These are phyloP conservation scores for Beauveria australis DNA, from an alignment of 2,329 filamentous ascomycete species.

Conservation along the genomic window DNA sequence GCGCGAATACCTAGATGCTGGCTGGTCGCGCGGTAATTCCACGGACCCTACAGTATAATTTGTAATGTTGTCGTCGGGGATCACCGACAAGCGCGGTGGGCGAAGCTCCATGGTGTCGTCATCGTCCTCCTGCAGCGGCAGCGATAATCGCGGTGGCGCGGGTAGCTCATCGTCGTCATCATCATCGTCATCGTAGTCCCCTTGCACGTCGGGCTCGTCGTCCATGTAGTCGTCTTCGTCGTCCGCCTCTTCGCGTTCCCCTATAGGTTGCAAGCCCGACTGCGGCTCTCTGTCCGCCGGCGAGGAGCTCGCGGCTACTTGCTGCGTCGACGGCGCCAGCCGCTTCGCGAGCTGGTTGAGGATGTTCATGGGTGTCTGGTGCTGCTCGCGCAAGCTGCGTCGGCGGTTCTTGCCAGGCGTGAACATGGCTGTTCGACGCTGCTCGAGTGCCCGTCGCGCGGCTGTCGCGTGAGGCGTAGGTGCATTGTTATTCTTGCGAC, in stretches of 20 bases:
- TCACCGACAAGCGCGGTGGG: slow-evolving; percentile 42
- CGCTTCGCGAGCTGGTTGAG: slow-evolving; percentile 46
- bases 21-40: slow-evolving; percentile 46
- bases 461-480: slow-evolving; percentile 55
- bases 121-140: slow-evolving; percentile 17
- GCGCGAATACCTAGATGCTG: slow-evolving; percentile 37
- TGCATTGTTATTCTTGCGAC: slow-evolving; percentile 26
- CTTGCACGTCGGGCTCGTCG: slow-evolving; percentile 28
- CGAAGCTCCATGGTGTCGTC: slow-evolving; percentile 9
- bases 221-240: slow-evolving; percentile 44
- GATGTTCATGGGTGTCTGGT: slow-evolving; percentile 47
- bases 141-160: background rate
- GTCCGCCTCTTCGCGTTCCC: slow-evolving; percentile 19
- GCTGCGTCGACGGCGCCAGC: slow-evolving; percentile 41
- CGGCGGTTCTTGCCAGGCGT: slow-evolving; percentile 52
- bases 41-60: slow-evolving; percentile 51
- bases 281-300: slow-evolving; percentile 14
- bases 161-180: slow-evolving; percentile 39
- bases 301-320: slow-evolving; percentile 40
- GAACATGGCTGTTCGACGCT: slow-evolving; percentile 49
- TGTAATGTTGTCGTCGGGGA: slow-evolving; percentile 23
- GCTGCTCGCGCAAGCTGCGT: slow-evolving; percentile 47
- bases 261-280: slow-evolving; percentile 12
- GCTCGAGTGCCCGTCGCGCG: slow-evolving; percentile 49
- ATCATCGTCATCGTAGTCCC: slow-evolving; percentile 44